Conservation (phyloP, 2,329 filamentous ascomycete species). For the Hypoxylon sp. region DNA sequence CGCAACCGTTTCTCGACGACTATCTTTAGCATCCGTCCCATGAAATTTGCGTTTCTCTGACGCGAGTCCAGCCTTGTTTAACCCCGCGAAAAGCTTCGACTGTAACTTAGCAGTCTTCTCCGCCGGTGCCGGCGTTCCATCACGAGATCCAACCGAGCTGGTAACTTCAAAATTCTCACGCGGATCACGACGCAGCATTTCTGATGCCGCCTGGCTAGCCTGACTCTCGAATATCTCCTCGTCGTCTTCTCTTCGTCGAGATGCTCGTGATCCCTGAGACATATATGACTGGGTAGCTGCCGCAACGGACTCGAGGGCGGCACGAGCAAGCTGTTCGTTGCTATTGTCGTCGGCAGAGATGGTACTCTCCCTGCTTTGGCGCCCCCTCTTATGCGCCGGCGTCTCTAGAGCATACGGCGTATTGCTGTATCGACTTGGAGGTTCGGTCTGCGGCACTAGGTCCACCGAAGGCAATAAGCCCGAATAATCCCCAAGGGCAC, state of each 20-base stretch:
- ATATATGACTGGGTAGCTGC: conserved; percentile 57
- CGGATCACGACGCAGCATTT: conserved; percentile 74
- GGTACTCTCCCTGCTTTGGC: conserved; percentile 84
- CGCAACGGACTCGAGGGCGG: conserved; percentile 65
- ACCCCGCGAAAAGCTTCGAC: conserved; percentile 62
- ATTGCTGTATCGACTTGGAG: conserved; percentile 59
- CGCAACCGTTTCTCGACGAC: conserved; percentile 52
- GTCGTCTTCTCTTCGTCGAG: conserved; percentile 58
- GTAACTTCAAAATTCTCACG: conserved; percentile 65
- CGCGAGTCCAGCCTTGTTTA: conserved; percentile 55
- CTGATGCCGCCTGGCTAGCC: conserved; percentile 80
- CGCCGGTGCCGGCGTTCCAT: conserved; percentile 58
- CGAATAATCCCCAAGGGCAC: conserved; percentile 60
- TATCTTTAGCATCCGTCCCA: conserved; percentile 47
- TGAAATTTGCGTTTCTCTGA: conserved; percentile 66
- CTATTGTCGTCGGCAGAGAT: conserved; percentile 77
- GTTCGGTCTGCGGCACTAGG: conserved; percentile 71
- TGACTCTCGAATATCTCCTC: conserved; percentile 78
- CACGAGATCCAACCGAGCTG: conserved; percentile 57
- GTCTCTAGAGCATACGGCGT: conserved; percentile 60
- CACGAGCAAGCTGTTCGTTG: conserved; percentile 66
- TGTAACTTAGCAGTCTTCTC: conserved; percentile 63
- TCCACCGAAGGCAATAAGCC: conserved; percentile 72
- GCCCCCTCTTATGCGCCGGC: conserved; percentile 60
- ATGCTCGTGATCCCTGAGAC: conserved; percentile 48